Percentiles rank a stretch among this genome's conserved stretches.
Conservation (phyloP, 2,329 filamentous ascomycete species). For the Ophiostoma sp. region DNA sequence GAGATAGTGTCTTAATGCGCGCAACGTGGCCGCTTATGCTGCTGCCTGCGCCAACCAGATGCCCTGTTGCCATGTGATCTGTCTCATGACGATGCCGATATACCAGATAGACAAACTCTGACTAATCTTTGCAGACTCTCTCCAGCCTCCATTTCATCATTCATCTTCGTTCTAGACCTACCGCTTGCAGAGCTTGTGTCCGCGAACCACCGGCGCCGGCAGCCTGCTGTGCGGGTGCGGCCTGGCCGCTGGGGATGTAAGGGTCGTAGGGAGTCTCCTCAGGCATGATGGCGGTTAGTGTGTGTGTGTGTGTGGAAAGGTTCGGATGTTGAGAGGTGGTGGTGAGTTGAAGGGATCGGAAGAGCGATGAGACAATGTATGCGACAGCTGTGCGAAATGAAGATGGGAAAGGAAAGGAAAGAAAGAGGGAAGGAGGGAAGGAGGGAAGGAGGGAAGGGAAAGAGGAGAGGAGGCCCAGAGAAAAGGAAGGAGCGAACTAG, state of each 20-base stretch:
- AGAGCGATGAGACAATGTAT: background rate
- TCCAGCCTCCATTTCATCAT: background rate
- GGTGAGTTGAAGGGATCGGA: constrained; percentile 5
- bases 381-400: background rate
- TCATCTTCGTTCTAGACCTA: constrained; percentile 48
- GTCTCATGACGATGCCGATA: background rate
- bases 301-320: background rate
- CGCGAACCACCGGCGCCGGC: constrained; percentile 43
- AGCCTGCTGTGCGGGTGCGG: constrained; percentile 39
- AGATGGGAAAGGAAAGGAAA: background rate
- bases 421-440: background rate
- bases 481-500: constrained; percentile 12
- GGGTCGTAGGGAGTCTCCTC: constrained; percentile 71
- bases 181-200: constrained; percentile 70
- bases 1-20: background rate
- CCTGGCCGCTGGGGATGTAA: constrained; percentile 71
- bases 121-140: background rate
- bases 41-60: background rate
- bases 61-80: background rate
- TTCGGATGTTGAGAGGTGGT: background rate
- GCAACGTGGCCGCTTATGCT: background rate
- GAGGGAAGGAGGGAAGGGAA: constrained; percentile 1
- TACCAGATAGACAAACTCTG: background rate
- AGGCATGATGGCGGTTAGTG: constrained; percentile 42
- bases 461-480: constrained; percentile 13